Conservation (phyloP, 2,329 filamentous ascomycete species). For the Fusarium devonianum region DNA sequence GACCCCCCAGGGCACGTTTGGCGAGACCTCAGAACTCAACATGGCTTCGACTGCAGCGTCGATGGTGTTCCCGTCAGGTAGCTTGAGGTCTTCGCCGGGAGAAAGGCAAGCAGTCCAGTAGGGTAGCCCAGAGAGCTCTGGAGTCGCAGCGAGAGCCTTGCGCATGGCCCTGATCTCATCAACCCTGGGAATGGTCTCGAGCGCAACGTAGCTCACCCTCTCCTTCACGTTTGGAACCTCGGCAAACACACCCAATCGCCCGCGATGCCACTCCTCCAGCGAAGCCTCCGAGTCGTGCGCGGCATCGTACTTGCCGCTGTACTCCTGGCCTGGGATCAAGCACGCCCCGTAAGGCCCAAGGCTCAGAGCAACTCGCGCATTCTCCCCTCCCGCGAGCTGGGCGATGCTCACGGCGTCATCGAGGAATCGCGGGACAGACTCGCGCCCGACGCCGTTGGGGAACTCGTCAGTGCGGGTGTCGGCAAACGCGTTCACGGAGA, state of each 20-base stretch:
- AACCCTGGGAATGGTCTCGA: slow-evolving; percentile 71
- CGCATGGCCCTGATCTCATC: slow-evolving; percentile 68
- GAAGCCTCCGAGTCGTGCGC: slow-evolving; percentile 52
- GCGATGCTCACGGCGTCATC: slow-evolving; percentile 55
- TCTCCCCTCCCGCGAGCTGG: slow-evolving; percentile 42
- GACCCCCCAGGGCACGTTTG: slow-evolving; percentile 62
- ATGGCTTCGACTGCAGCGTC: slow-evolving; percentile 47
- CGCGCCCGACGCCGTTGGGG: slow-evolving; percentile 53
- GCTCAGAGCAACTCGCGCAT: slow-evolving; percentile 60
- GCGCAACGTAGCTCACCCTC: slow-evolving; percentile 63
- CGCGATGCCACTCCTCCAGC: slow-evolving; percentile 64
- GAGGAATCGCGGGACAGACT: slow-evolving; percentile 52
- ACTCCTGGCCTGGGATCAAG: slow-evolving; percentile 72
- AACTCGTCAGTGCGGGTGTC: slow-evolving; percentile 53
- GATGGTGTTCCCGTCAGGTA: slow-evolving; percentile 64
- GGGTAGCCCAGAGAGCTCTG: slow-evolving; percentile 43
- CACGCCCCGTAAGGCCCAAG: slow-evolving; percentile 72
- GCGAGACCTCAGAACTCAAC: slow-evolving; percentile 43
- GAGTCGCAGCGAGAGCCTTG: slow-evolving; percentile 47
- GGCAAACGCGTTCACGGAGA: slow-evolving; percentile 63
- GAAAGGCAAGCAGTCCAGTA: slow-evolving; percentile 72
- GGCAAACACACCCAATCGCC: slow-evolving; percentile 60
- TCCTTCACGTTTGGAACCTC: slow-evolving; percentile 47
- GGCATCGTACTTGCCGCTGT: slow-evolving; percentile 66
- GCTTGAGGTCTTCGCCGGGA: slow-evolving; percentile 57